Evolutionary conservation across 495 filamentous ascomycete genomes (phyloP).

Genomic region (Astrothelium subdiscretum): DNA sequence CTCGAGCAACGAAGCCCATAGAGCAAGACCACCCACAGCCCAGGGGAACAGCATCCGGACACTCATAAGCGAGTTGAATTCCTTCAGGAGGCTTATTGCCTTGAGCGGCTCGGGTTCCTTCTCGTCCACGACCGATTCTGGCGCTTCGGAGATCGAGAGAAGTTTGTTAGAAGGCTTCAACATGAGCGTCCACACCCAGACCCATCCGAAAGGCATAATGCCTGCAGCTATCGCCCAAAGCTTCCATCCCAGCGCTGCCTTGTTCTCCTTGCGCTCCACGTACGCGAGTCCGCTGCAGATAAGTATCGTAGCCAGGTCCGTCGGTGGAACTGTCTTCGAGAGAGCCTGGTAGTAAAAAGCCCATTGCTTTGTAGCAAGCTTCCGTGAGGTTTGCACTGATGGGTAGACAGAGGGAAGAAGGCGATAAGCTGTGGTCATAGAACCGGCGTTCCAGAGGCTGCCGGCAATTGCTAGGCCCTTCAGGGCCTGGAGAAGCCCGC

Average conservation of each 20-base stretch:
- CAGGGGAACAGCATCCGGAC: constrained; percentile 6
- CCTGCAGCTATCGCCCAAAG: constrained; percentile 4
- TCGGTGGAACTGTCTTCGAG: neutral
- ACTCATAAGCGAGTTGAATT: constrained; percentile 1
- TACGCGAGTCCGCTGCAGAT: constrained; percentile 8
- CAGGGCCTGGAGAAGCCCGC: constrained; percentile 6
- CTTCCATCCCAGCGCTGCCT: constrained; percentile 6
- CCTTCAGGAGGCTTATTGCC: constrained; percentile 7
- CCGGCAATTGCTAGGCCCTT: constrained; percentile 10
- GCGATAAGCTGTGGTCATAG: constrained; percentile 4
- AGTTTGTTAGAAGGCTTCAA: constrained; percentile 5
- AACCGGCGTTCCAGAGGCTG: constrained; percentile 8
- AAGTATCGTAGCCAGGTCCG: constrained; percentile 3
- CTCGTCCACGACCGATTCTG: constrained; percentile 3
- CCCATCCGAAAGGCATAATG: constrained; percentile 3
- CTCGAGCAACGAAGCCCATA: constrained; percentile 9
- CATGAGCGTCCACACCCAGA: constrained; percentile 8
- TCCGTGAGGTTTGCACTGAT: constrained; percentile 8
- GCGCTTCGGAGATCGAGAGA: constrained; percentile 7
- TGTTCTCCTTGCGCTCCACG: constrained; percentile 1
- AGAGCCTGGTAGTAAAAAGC: constrained; percentile 6
- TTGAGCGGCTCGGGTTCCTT: constrained; percentile 9
- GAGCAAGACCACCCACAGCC: constrained; percentile 5
- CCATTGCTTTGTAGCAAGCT: constrained; percentile 9
- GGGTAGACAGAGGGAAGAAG: constrained; percentile 9